Conservation (phyloP, 768 basidiomycete genomes). For the Mycena leptocephala region DNA sequence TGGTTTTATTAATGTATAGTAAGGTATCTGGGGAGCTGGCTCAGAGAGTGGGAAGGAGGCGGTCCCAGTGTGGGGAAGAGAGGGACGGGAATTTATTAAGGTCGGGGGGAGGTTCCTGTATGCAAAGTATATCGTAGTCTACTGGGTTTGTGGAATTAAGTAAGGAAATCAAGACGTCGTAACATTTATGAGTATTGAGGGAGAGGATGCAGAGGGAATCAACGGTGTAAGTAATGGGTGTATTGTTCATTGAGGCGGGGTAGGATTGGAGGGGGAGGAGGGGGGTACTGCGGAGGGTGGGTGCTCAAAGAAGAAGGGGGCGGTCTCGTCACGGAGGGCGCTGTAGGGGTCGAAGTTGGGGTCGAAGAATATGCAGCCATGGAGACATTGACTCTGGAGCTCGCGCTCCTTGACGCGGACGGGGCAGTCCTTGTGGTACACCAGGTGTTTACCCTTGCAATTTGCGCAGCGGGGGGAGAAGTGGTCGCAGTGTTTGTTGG, state of each 20-base stretch:
- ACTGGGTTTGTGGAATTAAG: neutral
- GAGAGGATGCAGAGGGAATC: neutral
- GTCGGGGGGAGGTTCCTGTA: too few relatives aligned
- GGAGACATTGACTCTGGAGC: neutral
- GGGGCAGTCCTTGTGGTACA: too few relatives aligned
- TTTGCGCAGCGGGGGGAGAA: neutral
- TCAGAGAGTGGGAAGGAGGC: neutral
- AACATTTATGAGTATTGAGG: neutral
- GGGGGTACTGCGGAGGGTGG: too few relatives aligned
- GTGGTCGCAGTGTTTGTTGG: neutral
- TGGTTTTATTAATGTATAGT: neutral
- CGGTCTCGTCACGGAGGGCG: too few relatives aligned
- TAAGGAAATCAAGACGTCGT: neutral
- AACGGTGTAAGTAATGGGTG: too few relatives aligned
- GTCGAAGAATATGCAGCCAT: neutral
- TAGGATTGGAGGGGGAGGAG: too few relatives aligned
- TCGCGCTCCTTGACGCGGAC: neutral
- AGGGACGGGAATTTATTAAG: too few relatives aligned
- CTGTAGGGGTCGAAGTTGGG: neutral
- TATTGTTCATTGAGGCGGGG: too few relatives aligned
- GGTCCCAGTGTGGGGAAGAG: neutral
- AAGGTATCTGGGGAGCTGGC: neutral
- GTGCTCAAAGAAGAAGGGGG: too few relatives aligned
- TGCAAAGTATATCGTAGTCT: too few relatives aligned
- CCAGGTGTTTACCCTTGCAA: neutral